phyloP scores from a whole-genome alignment of 2,329 filamentous ascomycete species.

The Mycocentrospora acerina region DNA sequence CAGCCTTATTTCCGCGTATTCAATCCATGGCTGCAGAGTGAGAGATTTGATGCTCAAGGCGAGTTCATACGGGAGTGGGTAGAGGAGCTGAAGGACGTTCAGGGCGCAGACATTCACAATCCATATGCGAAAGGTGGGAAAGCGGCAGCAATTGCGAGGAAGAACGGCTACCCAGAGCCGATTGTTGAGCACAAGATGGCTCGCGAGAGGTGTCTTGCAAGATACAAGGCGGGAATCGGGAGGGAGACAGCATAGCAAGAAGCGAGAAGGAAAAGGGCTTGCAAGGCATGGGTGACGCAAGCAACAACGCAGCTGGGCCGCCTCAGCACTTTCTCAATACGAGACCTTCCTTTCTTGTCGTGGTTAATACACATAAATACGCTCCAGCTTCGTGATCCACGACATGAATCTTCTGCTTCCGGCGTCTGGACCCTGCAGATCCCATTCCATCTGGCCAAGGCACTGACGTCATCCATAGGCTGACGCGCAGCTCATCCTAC shows the following conservation, averaged over 20 bases:
- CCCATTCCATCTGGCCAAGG: too few species aligned
- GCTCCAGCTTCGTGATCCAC: too few species aligned
- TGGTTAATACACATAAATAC: too few species aligned
- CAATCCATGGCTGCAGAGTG: slow-evolving; percentile 80
- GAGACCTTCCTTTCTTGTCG: too few species aligned
- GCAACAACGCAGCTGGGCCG: too few species aligned
- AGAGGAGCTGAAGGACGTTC: slow-evolving; percentile 66
- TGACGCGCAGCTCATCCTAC: too few species aligned
- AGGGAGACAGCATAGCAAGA: slow-evolving; percentile 51
- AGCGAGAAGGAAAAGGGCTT: too few species aligned
- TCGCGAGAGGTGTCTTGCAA: slow-evolving; percentile 65
- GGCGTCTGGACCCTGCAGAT: too few species aligned
- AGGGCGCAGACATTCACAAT: slow-evolving; percentile 74
- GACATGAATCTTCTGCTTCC: too few species aligned
- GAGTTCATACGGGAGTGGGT: slow-evolving; percentile 84
- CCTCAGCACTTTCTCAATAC: too few species aligned
- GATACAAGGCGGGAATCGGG: slow-evolving; percentile 68
- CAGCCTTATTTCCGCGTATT: slow-evolving; percentile 92
- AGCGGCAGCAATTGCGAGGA: slow-evolving; percentile 59
- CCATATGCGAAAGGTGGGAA: slow-evolving; percentile 66
- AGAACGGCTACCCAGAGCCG: slow-evolving; percentile 70
- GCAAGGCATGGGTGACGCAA: too few species aligned
- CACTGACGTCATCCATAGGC: too few species aligned
- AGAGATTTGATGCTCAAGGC: slow-evolving; percentile 79
- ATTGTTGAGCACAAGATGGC: slow-evolving; percentile 74